phyloP scores from a whole-genome alignment of 371 early-diverging fungal genomes.

The Mortierella sp. region DNA sequence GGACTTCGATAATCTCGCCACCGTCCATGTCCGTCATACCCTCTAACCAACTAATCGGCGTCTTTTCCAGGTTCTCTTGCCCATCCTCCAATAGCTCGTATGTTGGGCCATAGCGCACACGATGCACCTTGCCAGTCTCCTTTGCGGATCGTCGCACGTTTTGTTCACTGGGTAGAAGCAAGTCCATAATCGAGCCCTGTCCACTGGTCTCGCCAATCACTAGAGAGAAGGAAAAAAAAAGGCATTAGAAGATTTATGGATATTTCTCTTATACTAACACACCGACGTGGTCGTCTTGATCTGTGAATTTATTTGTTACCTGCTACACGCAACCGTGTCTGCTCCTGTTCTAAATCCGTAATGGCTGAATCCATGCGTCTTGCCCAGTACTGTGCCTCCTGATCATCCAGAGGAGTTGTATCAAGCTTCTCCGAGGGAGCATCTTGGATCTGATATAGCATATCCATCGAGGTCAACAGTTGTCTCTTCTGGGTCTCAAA shows the following conservation, averaged over 20 bases:
- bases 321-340: conserved; percentile 38
- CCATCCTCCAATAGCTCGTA: conserved; percentile 34
- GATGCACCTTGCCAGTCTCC: conserved; percentile 52
- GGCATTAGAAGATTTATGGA: too few relatives aligned
- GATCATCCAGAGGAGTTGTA: conserved; percentile 35
- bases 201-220: conserved; percentile 53
- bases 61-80: conserved; percentile 33
- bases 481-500: conserved; percentile 40
- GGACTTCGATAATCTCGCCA: conserved; percentile 47
- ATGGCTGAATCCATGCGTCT: conserved; percentile 44
- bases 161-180: conserved; percentile 45
- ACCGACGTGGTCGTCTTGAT: not conserved
- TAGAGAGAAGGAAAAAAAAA: not conserved
- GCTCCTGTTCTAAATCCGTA: conserved; percentile 32
- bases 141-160: conserved; percentile 38
- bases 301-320: conserved; percentile 6
- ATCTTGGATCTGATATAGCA: conserved; percentile 51
- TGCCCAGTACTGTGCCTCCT: conserved; percentile 52
- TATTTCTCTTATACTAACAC: not conserved
- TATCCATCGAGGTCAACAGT: conserved; percentile 47
- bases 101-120: conserved; percentile 39
- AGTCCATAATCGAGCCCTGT: conserved; percentile 45
- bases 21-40: conserved; percentile 33
- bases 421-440: conserved; percentile 40
- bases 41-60: conserved; percentile 52